Conservation (phyloP, 2,329 filamentous ascomycete species). For the Endoconidiophora laricicola region DNA sequence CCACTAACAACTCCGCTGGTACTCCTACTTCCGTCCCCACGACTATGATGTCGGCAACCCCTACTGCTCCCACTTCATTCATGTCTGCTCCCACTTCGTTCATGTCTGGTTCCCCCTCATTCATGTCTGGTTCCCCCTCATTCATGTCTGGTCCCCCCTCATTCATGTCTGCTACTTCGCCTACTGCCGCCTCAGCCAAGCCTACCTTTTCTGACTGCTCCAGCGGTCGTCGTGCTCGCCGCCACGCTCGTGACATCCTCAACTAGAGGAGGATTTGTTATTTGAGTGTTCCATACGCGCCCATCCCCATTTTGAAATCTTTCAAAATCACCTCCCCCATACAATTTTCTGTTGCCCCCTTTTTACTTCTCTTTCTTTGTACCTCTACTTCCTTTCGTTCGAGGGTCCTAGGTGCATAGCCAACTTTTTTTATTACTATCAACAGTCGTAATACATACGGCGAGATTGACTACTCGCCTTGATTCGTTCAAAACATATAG, state of each 20-base stretch:
- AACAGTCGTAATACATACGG: no score
- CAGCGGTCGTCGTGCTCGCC: slow-evolving; percentile 5
- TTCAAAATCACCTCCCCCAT: no score
- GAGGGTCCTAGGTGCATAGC: no score
- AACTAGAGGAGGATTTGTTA: slow-evolving; percentile 1
- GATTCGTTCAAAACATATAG: not conserved
- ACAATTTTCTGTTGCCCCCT: not conserved
- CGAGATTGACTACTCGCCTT: no score
- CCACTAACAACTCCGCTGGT: not conserved
- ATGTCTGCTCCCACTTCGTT: not conserved
- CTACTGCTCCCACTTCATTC: not conserved
- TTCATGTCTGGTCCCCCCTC: not conserved
- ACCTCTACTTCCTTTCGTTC: not conserved
- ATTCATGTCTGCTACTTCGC: not conserved
- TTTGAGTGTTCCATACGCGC: not conserved
- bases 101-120: no score
- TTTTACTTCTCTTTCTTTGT: not conserved
- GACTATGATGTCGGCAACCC: not conserved
- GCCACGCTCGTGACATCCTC: slow-evolving; percentile 4
- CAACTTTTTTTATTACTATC: no score
- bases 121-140: not conserved
- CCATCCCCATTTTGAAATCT: not conserved
- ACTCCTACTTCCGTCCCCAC: not conserved
- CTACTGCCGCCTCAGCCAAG: not conserved
- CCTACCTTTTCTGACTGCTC: not conserved